Conservation (phyloP, 2,329 filamentous ascomycete genomes). For the Botryosphaeria dothidea region DNA sequence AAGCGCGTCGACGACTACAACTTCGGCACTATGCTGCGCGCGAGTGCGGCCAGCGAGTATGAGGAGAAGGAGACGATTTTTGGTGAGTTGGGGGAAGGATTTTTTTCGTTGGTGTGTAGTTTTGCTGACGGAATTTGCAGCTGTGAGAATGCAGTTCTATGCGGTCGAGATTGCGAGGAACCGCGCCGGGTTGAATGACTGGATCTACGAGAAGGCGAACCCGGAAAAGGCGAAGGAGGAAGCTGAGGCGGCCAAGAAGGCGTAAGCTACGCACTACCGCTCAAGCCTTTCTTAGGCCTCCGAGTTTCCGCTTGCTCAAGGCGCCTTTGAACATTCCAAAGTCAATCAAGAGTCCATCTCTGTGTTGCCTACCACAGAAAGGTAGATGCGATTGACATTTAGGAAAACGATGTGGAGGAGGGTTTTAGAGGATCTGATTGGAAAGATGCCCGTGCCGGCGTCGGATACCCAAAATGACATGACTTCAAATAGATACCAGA, state of each 20-base stretch:
- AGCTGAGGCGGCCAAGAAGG: conserved; percentile 6
- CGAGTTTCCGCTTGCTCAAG: background rate
- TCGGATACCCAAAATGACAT: background rate
- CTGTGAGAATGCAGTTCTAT: conserved; percentile 80
- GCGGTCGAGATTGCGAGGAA: conserved; percentile 79
- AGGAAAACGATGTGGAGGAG: too few species aligned
- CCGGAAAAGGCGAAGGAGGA: conserved; percentile 50
- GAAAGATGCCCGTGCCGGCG: background rate
- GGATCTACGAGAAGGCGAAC: conserved; percentile 87
- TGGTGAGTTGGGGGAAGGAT: too few species aligned
- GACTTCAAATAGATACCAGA: background rate
- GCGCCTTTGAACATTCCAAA: background rate
- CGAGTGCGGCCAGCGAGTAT: conserved; percentile 79
- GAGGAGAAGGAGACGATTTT: conserved; percentile 90
- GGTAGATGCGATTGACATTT: too few species aligned
- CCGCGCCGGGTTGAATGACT: conserved; percentile 87
- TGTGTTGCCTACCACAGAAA: too few species aligned
- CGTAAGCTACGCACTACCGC: background rate
- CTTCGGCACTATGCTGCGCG: conserved; percentile 91
- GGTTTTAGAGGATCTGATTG: background rate
- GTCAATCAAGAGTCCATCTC: too few species aligned
- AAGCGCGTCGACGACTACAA: conserved; percentile 97
- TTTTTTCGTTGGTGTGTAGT: too few species aligned
- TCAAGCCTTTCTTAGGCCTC: background rate
- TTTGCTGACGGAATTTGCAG: conserved; percentile 30